These are phyloP conservation scores for Calonectria hawksworthii DNA, from an alignment of 2,329 filamentous ascomycete species.

Conservation along the genomic window DNA sequence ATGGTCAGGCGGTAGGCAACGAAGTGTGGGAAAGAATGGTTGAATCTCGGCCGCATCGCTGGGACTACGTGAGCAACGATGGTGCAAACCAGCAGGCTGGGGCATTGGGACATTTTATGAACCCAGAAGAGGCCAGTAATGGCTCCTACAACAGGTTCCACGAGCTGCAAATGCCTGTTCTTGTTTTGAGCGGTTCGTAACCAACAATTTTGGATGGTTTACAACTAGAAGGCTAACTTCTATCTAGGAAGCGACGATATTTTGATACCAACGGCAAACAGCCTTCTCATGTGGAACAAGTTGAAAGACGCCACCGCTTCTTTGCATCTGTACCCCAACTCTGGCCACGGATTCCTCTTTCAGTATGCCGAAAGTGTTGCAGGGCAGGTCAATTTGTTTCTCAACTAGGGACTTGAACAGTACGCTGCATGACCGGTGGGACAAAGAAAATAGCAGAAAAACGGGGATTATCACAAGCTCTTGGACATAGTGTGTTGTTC, in stretches of 20 bases:
- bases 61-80: slow-evolving; percentile 42
- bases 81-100: slow-evolving; percentile 48
- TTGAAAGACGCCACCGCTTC: slow-evolving; percentile 48
- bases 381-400: slow-evolving; percentile 50
- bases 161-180: slow-evolving; percentile 52
- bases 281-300: slow-evolving; percentile 54
- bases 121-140: slow-evolving; percentile 48
- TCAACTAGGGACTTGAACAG: slow-evolving; percentile 30
- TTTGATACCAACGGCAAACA: slow-evolving; percentile 54
- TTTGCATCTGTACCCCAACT: slow-evolving; percentile 52
- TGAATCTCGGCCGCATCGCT: slow-evolving; percentile 43
- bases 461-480: not conserved
- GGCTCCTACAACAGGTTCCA: slow-evolving; percentile 51
- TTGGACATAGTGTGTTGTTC: no score
- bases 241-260: slow-evolving; percentile 50
- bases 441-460: not conserved
- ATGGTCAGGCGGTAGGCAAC: slow-evolving; percentile 49
- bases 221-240: slow-evolving; percentile 26
- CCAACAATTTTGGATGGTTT: no score
- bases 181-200: slow-evolving; percentile 52
- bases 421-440: not conserved
- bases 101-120: slow-evolving; percentile 53
- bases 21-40: slow-evolving; percentile 53
- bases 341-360: slow-evolving; percentile 54
- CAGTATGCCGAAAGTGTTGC: slow-evolving; percentile 52